Conservation (phyloP, 2,329 filamentous ascomycete species). For the Colletotrichum eleusines region DNA sequence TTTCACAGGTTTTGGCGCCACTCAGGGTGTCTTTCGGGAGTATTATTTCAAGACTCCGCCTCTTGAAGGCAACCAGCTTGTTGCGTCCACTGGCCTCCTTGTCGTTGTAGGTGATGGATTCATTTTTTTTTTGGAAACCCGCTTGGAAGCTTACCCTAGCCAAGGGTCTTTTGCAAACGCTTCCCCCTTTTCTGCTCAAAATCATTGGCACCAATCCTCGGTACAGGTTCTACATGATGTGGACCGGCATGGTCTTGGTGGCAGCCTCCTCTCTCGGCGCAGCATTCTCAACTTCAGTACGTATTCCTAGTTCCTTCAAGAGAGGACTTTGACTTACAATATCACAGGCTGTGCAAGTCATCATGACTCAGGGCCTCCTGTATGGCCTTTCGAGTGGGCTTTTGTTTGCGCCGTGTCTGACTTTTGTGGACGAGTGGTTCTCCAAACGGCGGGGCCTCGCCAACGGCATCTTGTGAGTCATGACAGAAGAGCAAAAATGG, state of each 20-base stretch:
- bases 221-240: slow-evolving; percentile 18
- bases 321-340: background rate
- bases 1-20: slow-evolving; percentile 2
- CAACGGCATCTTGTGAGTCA: slow-evolving; percentile 49
- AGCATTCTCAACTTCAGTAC: slow-evolving; percentile 12
- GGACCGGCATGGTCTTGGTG: slow-evolving; percentile 19
- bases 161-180: slow-evolving; percentile 11
- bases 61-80: slow-evolving; percentile 18
- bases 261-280: slow-evolving; percentile 21
- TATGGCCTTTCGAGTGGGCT: slow-evolving; percentile 46
- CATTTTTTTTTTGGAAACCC: rapidly evolving
- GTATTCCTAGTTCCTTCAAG: background rate
- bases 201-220: slow-evolving; percentile 1
- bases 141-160: background rate
- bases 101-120: background rate
- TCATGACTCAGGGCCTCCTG: slow-evolving; percentile 24
- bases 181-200: slow-evolving; percentile 21
- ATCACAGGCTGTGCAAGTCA: slow-evolving; percentile 12
- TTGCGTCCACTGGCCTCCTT: slow-evolving; percentile 19
- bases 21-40: slow-evolving; percentile 24
- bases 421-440: slow-evolving; percentile 58
- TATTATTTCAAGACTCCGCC: slow-evolving; percentile 31
- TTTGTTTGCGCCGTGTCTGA: slow-evolving; percentile 53
- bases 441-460: slow-evolving; percentile 52
- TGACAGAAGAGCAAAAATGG: rapidly evolving